Base-by-base conservation (phyloP, 116 monocot genomes). In the Zostera marina region DNA sequence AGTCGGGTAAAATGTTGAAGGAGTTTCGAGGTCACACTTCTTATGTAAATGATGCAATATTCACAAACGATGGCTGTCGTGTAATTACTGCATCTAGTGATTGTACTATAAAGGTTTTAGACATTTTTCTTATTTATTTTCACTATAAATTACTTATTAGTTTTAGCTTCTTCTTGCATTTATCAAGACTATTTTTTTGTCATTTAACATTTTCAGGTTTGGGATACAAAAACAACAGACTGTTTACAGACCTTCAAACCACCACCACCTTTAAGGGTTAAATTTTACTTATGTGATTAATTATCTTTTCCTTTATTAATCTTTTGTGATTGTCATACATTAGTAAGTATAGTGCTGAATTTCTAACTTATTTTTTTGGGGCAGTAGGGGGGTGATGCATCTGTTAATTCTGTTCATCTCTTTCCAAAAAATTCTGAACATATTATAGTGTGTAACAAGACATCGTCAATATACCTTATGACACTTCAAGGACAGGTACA, bases 241-340 rank as follows among this genome's bases (percentile, higher is more conserved):
- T 98, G 96, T 67, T 71, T 98, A 58, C 96, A 90, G 13, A 98
- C 96, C 39, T 89, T 98, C 68, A 90, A 98, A 71, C 96, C 96
- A 42, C 96, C 96, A 17, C 96, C 96, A 63, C 96, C 96, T 52
- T 72, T 98, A 68, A 74, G 90, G 80, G 96, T 89, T 86, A 15
- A 22, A 21, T 22, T 21, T 71, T 22, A 24, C 52, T 23, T 42
- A 45, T 11, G 44, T n/a, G n/a, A n/a, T n/a, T n/a, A n/a, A n/a
- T 59, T 59, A 54, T 61, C 11, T 52, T 42, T 56, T 16, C 20
- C 49, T 6, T 32, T 22, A 22, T 55, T 59, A 21, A 47, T 39
- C 48, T 54, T 54, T 11, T 21, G 9, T 11, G 23, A 12, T n/a
- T 12, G 22, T 53, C 1, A 22, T 56, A 3, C 26, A 23, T 23